Evolutionary conservation across 106 monocot genomes (phyloP).

Genomic region (Iris macrosiphon): DNA sequence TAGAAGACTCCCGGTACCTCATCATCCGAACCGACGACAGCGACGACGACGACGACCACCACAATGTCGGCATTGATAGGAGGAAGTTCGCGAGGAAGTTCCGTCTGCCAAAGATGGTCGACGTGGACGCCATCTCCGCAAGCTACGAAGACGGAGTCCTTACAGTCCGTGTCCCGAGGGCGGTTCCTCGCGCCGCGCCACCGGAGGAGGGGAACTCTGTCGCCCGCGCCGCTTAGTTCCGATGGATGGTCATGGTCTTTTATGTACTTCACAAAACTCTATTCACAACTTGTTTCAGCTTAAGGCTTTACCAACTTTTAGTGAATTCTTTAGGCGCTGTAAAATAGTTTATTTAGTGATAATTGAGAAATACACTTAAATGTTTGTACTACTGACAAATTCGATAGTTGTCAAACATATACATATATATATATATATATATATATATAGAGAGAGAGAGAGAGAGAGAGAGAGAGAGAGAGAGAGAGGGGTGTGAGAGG

Average conservation of each 20-base stretch:
- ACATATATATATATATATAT: no score
- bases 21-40: constrained; percentile 45
- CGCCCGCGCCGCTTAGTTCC: constrained; percentile 59
- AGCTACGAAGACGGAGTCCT: constrained; percentile 48
- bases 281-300: background rate
- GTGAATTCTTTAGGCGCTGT: no score
- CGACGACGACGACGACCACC: background rate
- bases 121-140: constrained; percentile 52
- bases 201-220: constrained; percentile 8
- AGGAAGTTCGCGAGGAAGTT: constrained; percentile 65
- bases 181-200: constrained; percentile 3
- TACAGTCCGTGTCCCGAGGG: constrained; percentile 45
- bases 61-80: background rate
- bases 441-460: no score
- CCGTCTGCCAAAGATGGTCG: constrained; percentile 47
- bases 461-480: no score
- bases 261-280: background rate
- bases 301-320: background rate
- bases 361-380: no score
- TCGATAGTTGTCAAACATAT: no score
- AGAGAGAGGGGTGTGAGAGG: no score
- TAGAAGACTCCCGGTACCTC: constrained; percentile 64
- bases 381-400: no score
- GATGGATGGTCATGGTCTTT: background rate
- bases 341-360: no score